Percentiles rank a stretch among this genome's conserved stretches.
Evolutionary conservation across 306 rosid species (phyloP).

Genomic region (Gynostemma pentaphyllum): DNA sequence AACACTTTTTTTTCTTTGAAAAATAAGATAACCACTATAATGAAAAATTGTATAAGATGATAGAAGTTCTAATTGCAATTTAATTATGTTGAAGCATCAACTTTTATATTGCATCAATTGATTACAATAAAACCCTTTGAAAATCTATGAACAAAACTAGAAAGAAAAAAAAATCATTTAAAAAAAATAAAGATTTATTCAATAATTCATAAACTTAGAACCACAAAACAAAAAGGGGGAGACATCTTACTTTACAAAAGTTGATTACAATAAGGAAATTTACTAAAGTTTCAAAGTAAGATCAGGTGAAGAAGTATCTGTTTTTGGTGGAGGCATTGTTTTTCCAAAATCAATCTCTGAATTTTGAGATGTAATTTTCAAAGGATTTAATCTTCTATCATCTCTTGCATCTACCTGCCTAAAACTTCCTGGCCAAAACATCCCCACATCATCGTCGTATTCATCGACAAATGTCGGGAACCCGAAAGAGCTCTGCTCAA

Average conservation of each 20-base stretch:
- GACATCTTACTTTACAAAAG: conserved; percentile 11
- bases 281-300: conserved; percentile 63
- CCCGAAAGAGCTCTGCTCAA: conserved; percentile 38
- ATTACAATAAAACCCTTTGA: no score
- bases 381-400: conserved; percentile 15
- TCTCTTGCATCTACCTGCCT: conserved; percentile 40
- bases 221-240: conserved; percentile 3
- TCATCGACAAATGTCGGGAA: conserved; percentile 39
- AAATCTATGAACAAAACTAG: no score
- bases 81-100: no score
- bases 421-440: conserved; percentile 88
- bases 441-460: conserved; percentile 34
- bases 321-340: conserved; percentile 24
- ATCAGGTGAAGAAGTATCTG: conserved; percentile 53
- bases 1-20: no score
- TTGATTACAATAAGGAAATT: background rate
- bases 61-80: no score
- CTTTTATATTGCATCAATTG: no score
- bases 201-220: background rate
- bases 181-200: background rate
- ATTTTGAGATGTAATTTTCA: background rate
- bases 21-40: no score
- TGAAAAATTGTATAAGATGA: no score
- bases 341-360: conserved; percentile 22
- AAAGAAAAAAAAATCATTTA: no score